Percentiles rank a stretch among this genome's conserved stretches.
Conservation (phyloP, 306 rosid genomes). For the Cucurbita ficifolia region DNA sequence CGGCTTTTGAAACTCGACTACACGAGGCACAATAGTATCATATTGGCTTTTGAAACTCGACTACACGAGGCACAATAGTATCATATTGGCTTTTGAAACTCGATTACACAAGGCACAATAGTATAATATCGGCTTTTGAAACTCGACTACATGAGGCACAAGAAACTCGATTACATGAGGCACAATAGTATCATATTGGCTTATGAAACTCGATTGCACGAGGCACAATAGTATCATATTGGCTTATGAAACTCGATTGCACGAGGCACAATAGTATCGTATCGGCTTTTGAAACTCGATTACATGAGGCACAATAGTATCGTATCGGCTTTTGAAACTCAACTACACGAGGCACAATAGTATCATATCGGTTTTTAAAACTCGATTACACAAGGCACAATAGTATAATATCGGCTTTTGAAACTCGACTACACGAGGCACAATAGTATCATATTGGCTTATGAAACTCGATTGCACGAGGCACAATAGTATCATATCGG, state of each 20-base stretch:
- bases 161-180: background rate
- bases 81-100: background rate
- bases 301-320: background rate
- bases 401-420: background rate
- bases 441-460: background rate
- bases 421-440: background rate
- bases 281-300: background rate
- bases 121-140: background rate
- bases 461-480: background rate
- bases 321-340: background rate
- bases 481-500: background rate
- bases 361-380: background rate
- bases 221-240: background rate
- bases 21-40: background rate
- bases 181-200: background rate
- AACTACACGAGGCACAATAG: background rate
- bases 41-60: background rate
- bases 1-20: background rate
- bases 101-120: background rate
- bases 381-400: background rate
- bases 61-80: background rate
- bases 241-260: background rate
- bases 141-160: background rate
- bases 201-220: background rate
- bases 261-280: background rate